A percentile compares a stretch with the other conserved stretches of the same genome.
These are phyloP conservation scores for Trichosporon faecale DNA, from an alignment of 1,284 basidiomycete genomes.

Conservation along the genomic window DNA sequence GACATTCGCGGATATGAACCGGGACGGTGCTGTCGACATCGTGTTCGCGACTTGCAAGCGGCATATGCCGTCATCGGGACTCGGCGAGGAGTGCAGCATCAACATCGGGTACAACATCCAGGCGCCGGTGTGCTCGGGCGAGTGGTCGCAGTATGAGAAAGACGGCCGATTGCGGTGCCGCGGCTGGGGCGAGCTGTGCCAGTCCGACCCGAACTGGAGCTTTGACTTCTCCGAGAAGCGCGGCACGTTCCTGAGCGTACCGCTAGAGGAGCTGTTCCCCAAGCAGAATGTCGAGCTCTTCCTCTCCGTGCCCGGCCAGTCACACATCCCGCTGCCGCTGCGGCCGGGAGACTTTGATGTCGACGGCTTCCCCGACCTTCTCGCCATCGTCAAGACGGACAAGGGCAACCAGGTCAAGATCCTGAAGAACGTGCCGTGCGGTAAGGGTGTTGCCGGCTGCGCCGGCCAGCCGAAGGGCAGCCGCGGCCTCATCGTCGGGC, in stretches of 20 bases:
- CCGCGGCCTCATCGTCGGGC: conserved; percentile 64
- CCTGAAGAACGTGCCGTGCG: conserved; percentile 70
- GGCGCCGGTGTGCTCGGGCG: conserved; percentile 66
- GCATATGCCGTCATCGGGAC: conserved; percentile 64
- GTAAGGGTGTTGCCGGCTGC: conserved; percentile 43
- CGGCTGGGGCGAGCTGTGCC: conserved; percentile 74
- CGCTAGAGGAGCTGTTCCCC: conserved; percentile 64
- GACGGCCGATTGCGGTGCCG: conserved; percentile 59
- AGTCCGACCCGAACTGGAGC: conserved; percentile 71
- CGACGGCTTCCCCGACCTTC: conserved; percentile 90
- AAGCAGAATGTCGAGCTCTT: conserved; percentile 58
- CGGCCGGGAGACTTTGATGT: conserved; percentile 87
- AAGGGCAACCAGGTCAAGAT: conserved; percentile 58
- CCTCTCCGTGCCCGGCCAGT: conserved; percentile 57
- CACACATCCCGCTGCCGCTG: conserved; percentile 70
- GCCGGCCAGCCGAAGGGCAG: conserved; percentile 33
- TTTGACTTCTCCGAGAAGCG: conserved; percentile 63
- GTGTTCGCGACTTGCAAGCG: conserved; percentile 80
- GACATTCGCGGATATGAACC: conserved; percentile 88
- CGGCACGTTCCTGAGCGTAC: conserved; percentile 68
- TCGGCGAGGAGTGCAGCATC: conserved; percentile 72
- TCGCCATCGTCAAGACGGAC: conserved; percentile 60
- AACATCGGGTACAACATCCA: conserved; percentile 95
- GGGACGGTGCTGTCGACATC: conserved; percentile 95
- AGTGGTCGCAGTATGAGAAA: conserved; percentile 24